Percentiles rank a stretch among this genome's conserved stretches.
Evolutionary conservation across 805 yeast species (phyloP).

Genomic region (Starmerella sirachaensis): DNA sequence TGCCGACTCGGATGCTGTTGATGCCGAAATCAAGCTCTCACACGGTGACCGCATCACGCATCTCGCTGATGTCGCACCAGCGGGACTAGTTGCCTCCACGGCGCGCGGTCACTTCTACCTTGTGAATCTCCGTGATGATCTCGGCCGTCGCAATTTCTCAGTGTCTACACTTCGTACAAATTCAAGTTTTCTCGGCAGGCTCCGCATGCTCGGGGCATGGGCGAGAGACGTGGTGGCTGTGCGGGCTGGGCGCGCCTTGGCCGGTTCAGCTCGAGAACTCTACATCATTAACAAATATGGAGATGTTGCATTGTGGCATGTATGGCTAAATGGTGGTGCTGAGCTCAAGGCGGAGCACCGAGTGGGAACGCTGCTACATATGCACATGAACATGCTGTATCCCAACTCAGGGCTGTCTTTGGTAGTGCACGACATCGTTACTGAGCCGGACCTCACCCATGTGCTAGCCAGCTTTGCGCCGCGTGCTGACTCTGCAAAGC

Average conservation of each 20-base stretch:
- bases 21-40: conserved; percentile 31
- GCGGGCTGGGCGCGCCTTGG: conserved; percentile 39
- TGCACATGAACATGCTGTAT: conserved; percentile 36
- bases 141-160: conserved; percentile 43
- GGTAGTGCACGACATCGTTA: conserved; percentile 50
- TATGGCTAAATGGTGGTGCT: conserved; percentile 36
- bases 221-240: conserved; percentile 43
- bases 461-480: conserved; percentile 38
- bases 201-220: conserved; percentile 12
- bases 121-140: conserved; percentile 51
- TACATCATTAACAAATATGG: conserved; percentile 36
- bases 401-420: conserved; percentile 43
- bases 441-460: conserved; percentile 36
- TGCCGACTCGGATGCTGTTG: neutral
- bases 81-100: conserved; percentile 63
- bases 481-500: conserved; percentile 33
- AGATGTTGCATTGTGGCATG: conserved; percentile 38
- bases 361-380: conserved; percentile 30
- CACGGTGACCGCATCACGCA: conserved; percentile 45
- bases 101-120: conserved; percentile 54
- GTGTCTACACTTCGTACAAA: conserved; percentile 21
- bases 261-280: conserved; percentile 38
- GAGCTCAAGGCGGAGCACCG: conserved; percentile 31
- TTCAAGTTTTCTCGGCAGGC: conserved; percentile 4
- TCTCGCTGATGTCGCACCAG: conserved; percentile 54